Evolutionary conservation across 2,329 filamentous ascomycete species (phyloP), one percentile per base, ranked within the genome.

Genomic region (Alternaria tenuissima): DNA sequence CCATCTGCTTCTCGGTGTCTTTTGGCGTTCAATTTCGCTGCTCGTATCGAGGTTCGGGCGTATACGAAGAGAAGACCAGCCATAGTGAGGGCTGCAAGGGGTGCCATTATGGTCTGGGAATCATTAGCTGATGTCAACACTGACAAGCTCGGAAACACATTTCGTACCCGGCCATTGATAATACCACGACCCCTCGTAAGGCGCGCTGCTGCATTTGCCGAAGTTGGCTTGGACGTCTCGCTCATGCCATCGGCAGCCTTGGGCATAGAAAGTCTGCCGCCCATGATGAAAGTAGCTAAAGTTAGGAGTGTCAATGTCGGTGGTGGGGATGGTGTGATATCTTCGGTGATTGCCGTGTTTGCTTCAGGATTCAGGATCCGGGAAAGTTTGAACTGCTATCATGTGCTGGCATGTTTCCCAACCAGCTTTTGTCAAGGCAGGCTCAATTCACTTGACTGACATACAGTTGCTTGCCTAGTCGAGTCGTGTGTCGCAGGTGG

Each of bases 11-110:
- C 84, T 48, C 87, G 80, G 54, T 87, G 85, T 62, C 81, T 80
- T 66, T 87, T 83, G 0, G 88, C 88, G 64, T 91, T 90, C 47
- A 85, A 81, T 67, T 90, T 89, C 3, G 89, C 89, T 24, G 88
- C 86, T 61, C 84, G 82, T 63, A 91, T 91, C 24, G 86, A 88
- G 8, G 85, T 89, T 52, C 89, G 80, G 28, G 88, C 82, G 77
- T 91, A 91, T 34, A 84, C 78, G 75, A 86, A 87, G 32, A 88
- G 82, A 22, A 89, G 72, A 49, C 84, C 76, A 16, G 87, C 87
- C 87, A 89, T 88, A 14, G 84, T 85, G 64, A 88, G 81, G 26
- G 87, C 87, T n/a, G 86, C 87, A n/a, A 87, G 80, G 5, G 87
- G 87, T 3, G 86, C 87, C 60, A 86, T 83, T 38, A 88, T 69